Conservation (phyloP, 257 asterid genomes). For the Echium plantagineum region DNA sequence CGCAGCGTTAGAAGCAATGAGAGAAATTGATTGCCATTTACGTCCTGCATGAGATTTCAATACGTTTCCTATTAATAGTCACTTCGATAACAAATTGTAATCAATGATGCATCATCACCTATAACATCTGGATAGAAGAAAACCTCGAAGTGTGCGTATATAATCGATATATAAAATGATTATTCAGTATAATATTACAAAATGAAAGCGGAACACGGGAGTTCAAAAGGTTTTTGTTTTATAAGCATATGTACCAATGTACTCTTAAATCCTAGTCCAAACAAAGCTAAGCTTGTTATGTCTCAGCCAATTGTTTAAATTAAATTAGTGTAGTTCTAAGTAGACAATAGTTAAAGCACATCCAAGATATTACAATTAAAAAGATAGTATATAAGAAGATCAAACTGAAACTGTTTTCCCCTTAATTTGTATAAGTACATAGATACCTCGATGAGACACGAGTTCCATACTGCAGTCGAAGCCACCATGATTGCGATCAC, state of each 20-base stretch:
- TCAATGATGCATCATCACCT: neutral
- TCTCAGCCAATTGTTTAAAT: neutral
- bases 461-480: constrained; percentile 83
- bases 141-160: no score
- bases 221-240: no score
- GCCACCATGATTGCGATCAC: constrained; percentile 90
- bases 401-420: neutral
- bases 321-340: no score
- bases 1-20: constrained; percentile 92
- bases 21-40: constrained; percentile 66
- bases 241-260: neutral
- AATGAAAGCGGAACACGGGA: no score
- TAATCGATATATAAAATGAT: no score
- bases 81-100: constrained; percentile 13
- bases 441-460: constrained; percentile 63
- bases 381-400: neutral
- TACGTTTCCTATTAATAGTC: constrained; percentile 25
- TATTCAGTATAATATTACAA: no score
- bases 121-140: neutral
- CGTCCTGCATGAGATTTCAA: constrained; percentile 61
- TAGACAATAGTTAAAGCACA: neutral
- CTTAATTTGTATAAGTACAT: constrained; percentile 2
- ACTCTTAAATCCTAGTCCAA: neutral
- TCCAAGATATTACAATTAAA: neutral
- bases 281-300: neutral